A percentile compares a stretch with the other conserved stretches of the same genome.
These are phyloP conservation scores for Diaporthe australafricana DNA, from an alignment of 2,329 filamentous ascomycete species.

Conservation along the genomic window DNA sequence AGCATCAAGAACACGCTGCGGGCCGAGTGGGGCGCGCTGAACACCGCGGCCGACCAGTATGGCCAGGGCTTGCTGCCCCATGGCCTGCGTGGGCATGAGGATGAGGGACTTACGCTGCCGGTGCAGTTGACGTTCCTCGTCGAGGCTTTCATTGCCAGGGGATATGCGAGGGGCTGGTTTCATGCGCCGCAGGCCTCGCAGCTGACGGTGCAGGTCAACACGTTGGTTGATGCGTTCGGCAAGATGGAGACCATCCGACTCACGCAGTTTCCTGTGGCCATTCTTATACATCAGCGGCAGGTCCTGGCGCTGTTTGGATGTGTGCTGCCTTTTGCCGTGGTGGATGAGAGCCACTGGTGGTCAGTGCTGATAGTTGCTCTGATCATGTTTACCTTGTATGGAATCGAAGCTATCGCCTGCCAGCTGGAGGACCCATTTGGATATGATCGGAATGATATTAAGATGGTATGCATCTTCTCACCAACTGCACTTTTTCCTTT, in stretches of 20 bases:
- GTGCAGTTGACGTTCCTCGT: constrained; percentile 24
- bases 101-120: constrained; percentile 20
- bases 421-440: constrained; percentile 30
- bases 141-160: constrained; percentile 27
- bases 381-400: constrained; percentile 26
- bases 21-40: constrained; percentile 25
- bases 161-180: constrained; percentile 24
- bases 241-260: constrained; percentile 28
- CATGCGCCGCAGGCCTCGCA: constrained; percentile 30
- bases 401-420: constrained; percentile 27
- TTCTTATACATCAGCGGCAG: constrained; percentile 27
- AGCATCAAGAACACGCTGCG: constrained; percentile 30
- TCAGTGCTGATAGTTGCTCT: constrained; percentile 15
- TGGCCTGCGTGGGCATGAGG: constrained; percentile 10
- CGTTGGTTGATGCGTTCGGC: constrained; percentile 18
- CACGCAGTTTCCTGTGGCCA: constrained; percentile 28
- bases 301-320: constrained; percentile 28
- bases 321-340: constrained; percentile 27
- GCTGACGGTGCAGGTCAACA: constrained; percentile 30
- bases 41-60: constrained; percentile 1
- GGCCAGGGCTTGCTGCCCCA: constrained; percentile 19
- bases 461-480: neutral
- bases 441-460: constrained; percentile 28
- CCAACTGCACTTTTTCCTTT: accelerated
- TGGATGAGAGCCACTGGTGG: constrained; percentile 32